These are phyloP conservation scores for Metschnikowia amazonensis DNA, from an alignment of 805 yeast species.

Conservation along the genomic window DNA sequence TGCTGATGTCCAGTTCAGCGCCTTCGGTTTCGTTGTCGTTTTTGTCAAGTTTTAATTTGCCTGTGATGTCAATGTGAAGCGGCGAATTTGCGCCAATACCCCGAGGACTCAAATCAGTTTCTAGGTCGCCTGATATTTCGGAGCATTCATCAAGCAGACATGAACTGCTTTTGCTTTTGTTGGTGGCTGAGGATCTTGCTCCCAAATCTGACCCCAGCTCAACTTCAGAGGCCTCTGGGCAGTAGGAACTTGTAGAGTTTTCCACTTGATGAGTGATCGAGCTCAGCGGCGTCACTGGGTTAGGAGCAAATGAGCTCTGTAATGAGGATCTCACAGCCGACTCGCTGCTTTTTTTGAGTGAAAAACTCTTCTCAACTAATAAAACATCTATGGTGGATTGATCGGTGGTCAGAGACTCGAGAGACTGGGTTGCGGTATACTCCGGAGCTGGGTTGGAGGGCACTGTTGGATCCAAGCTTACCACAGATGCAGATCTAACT, in stretches of 20 bases:
- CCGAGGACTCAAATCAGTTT: background rate
- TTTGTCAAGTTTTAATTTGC: background rate
- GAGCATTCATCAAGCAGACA: background rate
- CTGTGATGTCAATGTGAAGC: background rate
- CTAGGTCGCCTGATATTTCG: background rate
- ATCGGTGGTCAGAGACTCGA: background rate
- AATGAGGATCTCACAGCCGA: constrained; percentile 29
- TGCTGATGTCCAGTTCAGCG: constrained; percentile 5
- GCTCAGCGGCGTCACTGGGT: constrained; percentile 1
- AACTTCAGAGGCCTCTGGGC: background rate
- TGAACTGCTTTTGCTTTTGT: constrained; percentile 1
- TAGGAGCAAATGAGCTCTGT: constrained; percentile 33
- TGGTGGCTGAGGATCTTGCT: background rate
- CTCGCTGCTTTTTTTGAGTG: constrained; percentile 10
- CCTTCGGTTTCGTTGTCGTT: constrained; percentile 1
- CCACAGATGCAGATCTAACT: constrained; percentile 36
- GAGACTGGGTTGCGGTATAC: constrained; percentile 16
- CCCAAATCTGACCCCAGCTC: constrained; percentile 2
- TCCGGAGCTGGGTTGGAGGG: constrained; percentile 34
- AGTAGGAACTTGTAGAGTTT: background rate
- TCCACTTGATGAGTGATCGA: background rate
- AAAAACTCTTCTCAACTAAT: constrained; percentile 15
- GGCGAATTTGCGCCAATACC: background rate
- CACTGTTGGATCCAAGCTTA: constrained; percentile 30
- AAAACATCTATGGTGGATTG: constrained; percentile 28